Evolutionary conservation across 73 alveolate species (phyloP), one percentile per base, ranked within the genome.

Genomic region (Diophrys sp.): DNA sequence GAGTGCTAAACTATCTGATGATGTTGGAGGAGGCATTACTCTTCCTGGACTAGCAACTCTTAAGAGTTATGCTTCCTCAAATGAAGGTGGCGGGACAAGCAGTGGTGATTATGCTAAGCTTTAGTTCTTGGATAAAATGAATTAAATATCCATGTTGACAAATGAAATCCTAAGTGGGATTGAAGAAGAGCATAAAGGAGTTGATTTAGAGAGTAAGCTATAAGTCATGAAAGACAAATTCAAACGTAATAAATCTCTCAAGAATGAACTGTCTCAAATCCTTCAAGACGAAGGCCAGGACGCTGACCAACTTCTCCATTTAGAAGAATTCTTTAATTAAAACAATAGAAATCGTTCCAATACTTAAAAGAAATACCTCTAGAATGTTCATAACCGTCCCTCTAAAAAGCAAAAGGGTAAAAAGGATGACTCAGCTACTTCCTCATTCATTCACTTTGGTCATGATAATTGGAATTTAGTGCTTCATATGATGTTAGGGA

Each of bases 401-500:
- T 5, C 1, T 18, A 25, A 2, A 68, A 28, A 25, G 25, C 75
- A 2, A 2, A 68, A 68, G 54, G 55, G 55, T 5, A 18, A 5
- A 28, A n/a, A n/a, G n/a, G n/a, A n/a, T n/a, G n/a, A n/a, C n/a
- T n/a, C n/a, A n/a, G n/a, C n/a, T 29, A 62, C 23, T 2, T 28
- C 25, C 28, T 56, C 74, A 1, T 84, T 88, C 24, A 89, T 93
- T 30, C 90, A 87, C 56, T 87, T 93, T 87, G 98, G 98, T 14
- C 97, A 93, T 91, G 96, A 93, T 44, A 92, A 91, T 57, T 93
- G 96, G 95, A 91, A 93, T 72, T 70, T 91, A 28, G 96, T 93
- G 1, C 69, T 93, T 25, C 91, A 93, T 78, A 93, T 93, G 95
- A 93, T 93, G 98, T 84, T 93, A 33, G 98, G 98, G n/a, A 93